Conservation (phyloP, 2,329 filamentous ascomycete species). For the Colletotrichum nymphaeae region DNA sequence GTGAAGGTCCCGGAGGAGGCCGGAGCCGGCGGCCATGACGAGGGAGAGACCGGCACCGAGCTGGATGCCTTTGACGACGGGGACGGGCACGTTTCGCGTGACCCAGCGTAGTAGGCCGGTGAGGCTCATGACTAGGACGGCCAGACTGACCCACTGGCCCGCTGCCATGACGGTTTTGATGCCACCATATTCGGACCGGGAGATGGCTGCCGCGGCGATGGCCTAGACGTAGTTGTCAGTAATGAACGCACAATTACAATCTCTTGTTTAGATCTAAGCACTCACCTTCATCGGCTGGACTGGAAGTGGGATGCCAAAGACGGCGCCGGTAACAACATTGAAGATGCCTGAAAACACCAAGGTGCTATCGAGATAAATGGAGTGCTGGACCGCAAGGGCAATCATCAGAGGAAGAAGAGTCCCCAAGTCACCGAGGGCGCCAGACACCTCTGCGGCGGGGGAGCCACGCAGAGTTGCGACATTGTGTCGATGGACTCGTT, state of each 20-base stretch:
- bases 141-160: slow-evolving; percentile 76
- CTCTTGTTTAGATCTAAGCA: neutral
- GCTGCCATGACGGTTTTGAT: slow-evolving; percentile 80
- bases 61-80: slow-evolving; percentile 95
- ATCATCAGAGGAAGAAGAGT: slow-evolving; percentile 92
- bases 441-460: slow-evolving; percentile 81
- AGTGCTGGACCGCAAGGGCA: slow-evolving; percentile 80
- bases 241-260: no score
- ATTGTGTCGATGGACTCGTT: slow-evolving; percentile 58
- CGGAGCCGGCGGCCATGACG: slow-evolving; percentile 79
- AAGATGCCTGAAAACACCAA: slow-evolving; percentile 89
- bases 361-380: slow-evolving; percentile 85
- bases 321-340: slow-evolving; percentile 83
- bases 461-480: slow-evolving; percentile 57
- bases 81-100: slow-evolving; percentile 80
- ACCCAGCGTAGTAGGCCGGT: slow-evolving; percentile 84
- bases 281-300: slow-evolving; percentile 84
- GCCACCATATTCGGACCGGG: slow-evolving; percentile 64
- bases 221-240: slow-evolving; percentile 59
- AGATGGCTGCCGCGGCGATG: slow-evolving; percentile 90
- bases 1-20: slow-evolving; percentile 73
- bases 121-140: slow-evolving; percentile 80
- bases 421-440: slow-evolving; percentile 87
- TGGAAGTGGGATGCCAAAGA: slow-evolving; percentile 90
- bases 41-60: slow-evolving; percentile 90